Evolutionary conservation across 352 stramenopile species (phyloP), one percentile per base, ranked within the genome.

Genomic region (Phytophthora brassicae): DNA sequence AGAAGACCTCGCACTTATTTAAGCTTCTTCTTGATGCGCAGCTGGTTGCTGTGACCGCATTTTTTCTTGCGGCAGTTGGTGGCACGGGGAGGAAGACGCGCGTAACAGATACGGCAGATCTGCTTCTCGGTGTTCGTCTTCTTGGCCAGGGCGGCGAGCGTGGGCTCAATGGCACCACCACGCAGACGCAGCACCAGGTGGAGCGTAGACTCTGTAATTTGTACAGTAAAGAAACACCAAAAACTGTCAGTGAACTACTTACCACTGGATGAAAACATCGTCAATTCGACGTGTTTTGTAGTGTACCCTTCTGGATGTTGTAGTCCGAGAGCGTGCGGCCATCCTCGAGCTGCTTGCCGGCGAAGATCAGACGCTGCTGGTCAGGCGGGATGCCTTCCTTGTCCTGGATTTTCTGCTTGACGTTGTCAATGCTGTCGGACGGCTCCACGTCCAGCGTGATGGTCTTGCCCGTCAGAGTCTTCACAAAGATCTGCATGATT

Each of bases 21-120:
- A 68, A 99, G 90, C 91, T 99, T 99, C 92, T 99, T 99, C 97
- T 99, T 99, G 79, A 98, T 96, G 77, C 98, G 95, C 66, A 99
- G 90, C 89, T 99, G 97, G 75, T 96, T 98, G 65, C 96, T 99
- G 90, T 99, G 98, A 75, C 98, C 98, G 75, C 98, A 99, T 94
- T 99, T 99, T 92, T 99, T 99, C 97, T 99, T 99, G 74, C 98
- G 94, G 95, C 98, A 99, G 92, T 99, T 99, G 63, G 92, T 99
- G 53, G 98, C 98, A 81, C 97, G 96, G 47, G 97, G 97, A 39
- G 97, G 98, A 51, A 99, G 95, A 90, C 98, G 96, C 64, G 98
- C 97, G 82, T 99, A 99, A 85, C 98, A 99, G 76, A 99, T 99
- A 76, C 98, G 96, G 92, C 98, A 99, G 65, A 99, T 98, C 82